Evolutionary conservation across 108 stramenopile species (phyloP).

Genomic region (Cyclotella kingstonii): DNA sequence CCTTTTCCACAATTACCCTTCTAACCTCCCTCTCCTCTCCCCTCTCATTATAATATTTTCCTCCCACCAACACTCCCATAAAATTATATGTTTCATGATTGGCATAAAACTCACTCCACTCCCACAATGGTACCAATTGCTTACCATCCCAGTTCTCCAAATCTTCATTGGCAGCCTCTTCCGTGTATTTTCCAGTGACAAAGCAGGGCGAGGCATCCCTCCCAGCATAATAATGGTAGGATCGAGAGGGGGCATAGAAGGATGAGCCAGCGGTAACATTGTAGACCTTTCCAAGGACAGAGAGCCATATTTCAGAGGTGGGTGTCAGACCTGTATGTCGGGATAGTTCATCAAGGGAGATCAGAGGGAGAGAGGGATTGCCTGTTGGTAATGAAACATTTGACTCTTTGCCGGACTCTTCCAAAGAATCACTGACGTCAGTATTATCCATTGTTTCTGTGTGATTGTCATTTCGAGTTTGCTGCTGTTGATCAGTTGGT

Average conservation of each 20-base stretch:
- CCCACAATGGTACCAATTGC: constrained; percentile 35
- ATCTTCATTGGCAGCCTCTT: constrained; percentile 54
- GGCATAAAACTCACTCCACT: constrained; percentile 58
- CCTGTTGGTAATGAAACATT: no score
- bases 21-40: constrained; percentile 47
- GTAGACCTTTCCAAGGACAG: constrained; percentile 75
- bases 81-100: constrained; percentile 56
- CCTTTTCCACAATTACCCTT: constrained; percentile 22
- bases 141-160: constrained; percentile 44
- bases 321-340: constrained; percentile 10
- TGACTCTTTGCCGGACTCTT: no score
- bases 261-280: constrained; percentile 63
- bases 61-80: constrained; percentile 52
- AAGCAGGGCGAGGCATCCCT: constrained; percentile 54
- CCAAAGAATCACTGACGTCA: no score
- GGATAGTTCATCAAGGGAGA: constrained; percentile 25
- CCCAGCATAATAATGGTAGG: constrained; percentile 56
- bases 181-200: constrained; percentile 66
- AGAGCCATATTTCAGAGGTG: constrained; percentile 54
- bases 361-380: no score
- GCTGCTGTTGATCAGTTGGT: not conserved
- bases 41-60: constrained; percentile 53
- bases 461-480: not conserved
- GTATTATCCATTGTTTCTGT: constrained; percentile 1
- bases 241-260: constrained; percentile 25